These are phyloP conservation scores for Penicillium sp. DNA, from an alignment of 2,329 filamentous ascomycete species.

Conservation along the genomic window DNA sequence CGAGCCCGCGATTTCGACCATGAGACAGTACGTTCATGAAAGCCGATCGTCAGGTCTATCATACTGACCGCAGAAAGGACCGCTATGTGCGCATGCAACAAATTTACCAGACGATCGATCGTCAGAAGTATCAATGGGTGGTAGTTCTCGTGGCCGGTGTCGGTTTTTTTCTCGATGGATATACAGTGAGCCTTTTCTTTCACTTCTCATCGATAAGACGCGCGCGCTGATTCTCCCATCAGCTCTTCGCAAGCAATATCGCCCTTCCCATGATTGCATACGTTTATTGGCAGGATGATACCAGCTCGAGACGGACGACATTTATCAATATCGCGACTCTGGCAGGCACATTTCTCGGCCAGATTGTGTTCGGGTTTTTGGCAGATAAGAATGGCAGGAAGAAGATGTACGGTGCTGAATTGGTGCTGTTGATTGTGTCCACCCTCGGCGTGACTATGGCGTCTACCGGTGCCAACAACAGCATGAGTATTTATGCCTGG, in stretches of 20 bases:
- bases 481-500: slow-evolving; percentile 45
- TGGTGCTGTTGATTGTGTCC: slow-evolving; percentile 45
- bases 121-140: slow-evolving; percentile 40
- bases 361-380: slow-evolving; percentile 45
- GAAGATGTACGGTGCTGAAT: slow-evolving; percentile 50
- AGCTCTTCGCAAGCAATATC: slow-evolving; percentile 50
- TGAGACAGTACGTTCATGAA: slow-evolving; percentile 29
- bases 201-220: neutral
- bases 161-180: slow-evolving; percentile 50
- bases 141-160: slow-evolving; percentile 46
- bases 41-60: no score
- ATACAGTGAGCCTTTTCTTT: slow-evolving; percentile 27
- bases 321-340: slow-evolving; percentile 47
- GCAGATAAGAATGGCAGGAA: slow-evolving; percentile 48
- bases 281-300: slow-evolving; percentile 44
- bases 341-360: slow-evolving; percentile 45
- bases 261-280: slow-evolving; percentile 47
- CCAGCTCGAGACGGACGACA: slow-evolving; percentile 31
- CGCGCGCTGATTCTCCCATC: neutral
- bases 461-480: slow-evolving; percentile 39
- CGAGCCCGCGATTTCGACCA: slow-evolving; percentile 43
- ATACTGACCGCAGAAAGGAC: slow-evolving; percentile 25
- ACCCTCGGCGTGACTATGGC: slow-evolving; percentile 47
- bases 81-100: slow-evolving; percentile 42
- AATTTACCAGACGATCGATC: slow-evolving; percentile 44